Evolutionary conservation across 768 basidiomycete species (phyloP).

Genomic region (Leucocoprinus leucothites): DNA sequence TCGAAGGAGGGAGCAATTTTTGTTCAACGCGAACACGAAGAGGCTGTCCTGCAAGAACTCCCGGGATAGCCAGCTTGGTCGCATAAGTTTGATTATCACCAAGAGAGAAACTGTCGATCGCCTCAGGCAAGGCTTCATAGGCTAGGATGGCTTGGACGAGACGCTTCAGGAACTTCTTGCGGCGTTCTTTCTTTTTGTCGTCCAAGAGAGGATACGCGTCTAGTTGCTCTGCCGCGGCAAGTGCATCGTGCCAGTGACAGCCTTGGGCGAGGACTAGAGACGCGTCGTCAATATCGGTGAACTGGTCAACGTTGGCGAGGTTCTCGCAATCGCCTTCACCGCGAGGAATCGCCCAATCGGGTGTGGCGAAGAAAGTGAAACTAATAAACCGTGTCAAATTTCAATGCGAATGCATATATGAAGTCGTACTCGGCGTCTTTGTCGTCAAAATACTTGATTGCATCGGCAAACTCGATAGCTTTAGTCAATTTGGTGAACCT

Average conservation of each 20-base stretch:
- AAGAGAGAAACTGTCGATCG: slow-evolving; percentile 33
- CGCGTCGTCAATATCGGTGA: background rate
- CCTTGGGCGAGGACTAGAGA: slow-evolving; percentile 21
- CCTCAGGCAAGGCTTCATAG: slow-evolving; percentile 53
- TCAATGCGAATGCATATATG: background rate
- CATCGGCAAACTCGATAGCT: slow-evolving; percentile 22
- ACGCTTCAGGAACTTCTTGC: slow-evolving; percentile 53
- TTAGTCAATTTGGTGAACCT: slow-evolving; percentile 23
- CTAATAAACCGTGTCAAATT: slow-evolving; percentile 21
- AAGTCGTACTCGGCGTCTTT: slow-evolving; percentile 7
- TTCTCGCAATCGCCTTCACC: slow-evolving; percentile 17
- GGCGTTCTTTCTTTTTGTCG: slow-evolving; percentile 39
- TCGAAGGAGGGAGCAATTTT: slow-evolving; percentile 27
- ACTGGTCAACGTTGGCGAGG: background rate
- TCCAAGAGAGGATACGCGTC: slow-evolving; percentile 24
- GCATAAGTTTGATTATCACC: slow-evolving; percentile 53
- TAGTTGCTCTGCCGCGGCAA: slow-evolving; percentile 3
- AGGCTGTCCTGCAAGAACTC: slow-evolving; percentile 41
- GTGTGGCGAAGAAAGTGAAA: slow-evolving; percentile 54
- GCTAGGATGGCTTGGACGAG: slow-evolving; percentile 51
- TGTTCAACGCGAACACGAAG: slow-evolving; percentile 40
- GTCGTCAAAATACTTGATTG: slow-evolving; percentile 14
- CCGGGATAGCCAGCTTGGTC: slow-evolving; percentile 39
- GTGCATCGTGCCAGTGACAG: slow-evolving; percentile 7
- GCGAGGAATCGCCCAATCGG: slow-evolving; percentile 38